A percentile compares a stretch with the other conserved stretches of the same genome.
These are phyloP conservation scores for Mycena olivaceomarginata DNA, from an alignment of 768 basidiomycete species.

Conservation along the genomic window DNA sequence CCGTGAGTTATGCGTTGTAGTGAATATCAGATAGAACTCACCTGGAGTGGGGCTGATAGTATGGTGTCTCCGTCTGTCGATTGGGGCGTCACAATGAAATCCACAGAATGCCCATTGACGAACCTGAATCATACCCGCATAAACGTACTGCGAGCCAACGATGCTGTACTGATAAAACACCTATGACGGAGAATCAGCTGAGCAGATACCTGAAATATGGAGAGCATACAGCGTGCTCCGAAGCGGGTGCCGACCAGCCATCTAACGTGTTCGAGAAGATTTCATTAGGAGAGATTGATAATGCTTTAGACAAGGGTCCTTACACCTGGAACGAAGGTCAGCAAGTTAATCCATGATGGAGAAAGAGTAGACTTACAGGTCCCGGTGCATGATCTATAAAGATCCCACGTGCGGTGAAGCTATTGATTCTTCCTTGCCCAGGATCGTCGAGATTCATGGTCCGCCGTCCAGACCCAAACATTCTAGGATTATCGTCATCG, in stretches of 20 bases:
- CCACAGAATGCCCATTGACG: constrained; percentile 9
- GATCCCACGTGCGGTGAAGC: constrained; percentile 70
- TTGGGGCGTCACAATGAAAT: neutral
- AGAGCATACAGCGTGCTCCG: constrained; percentile 39
- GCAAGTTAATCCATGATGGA: constrained; percentile 5
- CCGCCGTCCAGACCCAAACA: constrained; percentile 74
- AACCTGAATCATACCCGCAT: constrained; percentile 66
- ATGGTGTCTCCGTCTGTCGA: constrained; percentile 66
- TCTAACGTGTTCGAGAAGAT: constrained; percentile 8
- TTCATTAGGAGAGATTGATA: constrained; percentile 6
- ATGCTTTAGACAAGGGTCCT: constrained; percentile 7
- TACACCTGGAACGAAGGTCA: constrained; percentile 13
- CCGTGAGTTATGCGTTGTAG: neutral
- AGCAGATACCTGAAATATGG: neutral
- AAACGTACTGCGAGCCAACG: constrained; percentile 64
- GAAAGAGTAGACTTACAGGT: constrained; percentile 13
- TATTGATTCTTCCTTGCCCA: constrained; percentile 58
- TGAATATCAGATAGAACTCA: constrained; percentile 3
- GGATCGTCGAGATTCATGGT: constrained; percentile 71
- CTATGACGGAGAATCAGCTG: constrained; percentile 50
- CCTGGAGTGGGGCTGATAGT: constrained; percentile 65
- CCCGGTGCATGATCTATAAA: constrained; percentile 65
- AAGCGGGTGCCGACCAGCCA: constrained; percentile 73
- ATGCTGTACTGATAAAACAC: constrained; percentile 68
- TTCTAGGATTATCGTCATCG: constrained; percentile 13